These are phyloP conservation scores for Fusarium armeniacum DNA, from an alignment of 2,329 filamentous ascomycete genomes.

Conservation along the genomic window DNA sequence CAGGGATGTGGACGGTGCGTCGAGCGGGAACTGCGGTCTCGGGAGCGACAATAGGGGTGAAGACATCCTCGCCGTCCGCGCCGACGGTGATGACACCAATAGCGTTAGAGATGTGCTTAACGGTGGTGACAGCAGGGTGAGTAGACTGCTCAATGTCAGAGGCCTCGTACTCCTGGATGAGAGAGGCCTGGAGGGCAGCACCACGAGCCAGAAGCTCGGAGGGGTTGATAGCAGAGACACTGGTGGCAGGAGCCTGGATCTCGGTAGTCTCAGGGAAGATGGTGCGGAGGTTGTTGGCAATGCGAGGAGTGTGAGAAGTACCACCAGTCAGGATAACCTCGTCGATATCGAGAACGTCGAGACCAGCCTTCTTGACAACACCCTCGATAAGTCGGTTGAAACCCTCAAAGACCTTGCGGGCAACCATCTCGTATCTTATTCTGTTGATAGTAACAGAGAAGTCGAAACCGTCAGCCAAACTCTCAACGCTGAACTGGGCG, in stretches of 20 bases:
- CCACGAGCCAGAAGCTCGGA: conserved; percentile 90
- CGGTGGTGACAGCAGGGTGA: conserved; percentile 93
- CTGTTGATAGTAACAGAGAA: conserved; percentile 94
- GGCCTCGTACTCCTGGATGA: conserved; percentile 94
- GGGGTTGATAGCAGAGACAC: conserved; percentile 85
- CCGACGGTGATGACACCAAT: conserved; percentile 84
- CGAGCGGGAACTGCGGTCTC: conserved; percentile 93
- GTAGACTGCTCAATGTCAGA: conserved; percentile 96
- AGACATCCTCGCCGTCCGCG: conserved; percentile 73
- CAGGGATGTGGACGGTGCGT: conserved; percentile 82
- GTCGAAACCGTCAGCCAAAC: conserved; percentile 88
- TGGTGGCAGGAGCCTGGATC: conserved; percentile 87
- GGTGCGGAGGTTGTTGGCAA: conserved; percentile 82
- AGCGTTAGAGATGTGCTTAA: conserved; percentile 88
- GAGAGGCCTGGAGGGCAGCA: conserved; percentile 92
- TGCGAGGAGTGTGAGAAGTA: conserved; percentile 92
- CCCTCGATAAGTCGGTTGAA: conserved; percentile 89
- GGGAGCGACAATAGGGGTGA: conserved; percentile 83
- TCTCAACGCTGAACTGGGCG: conserved; percentile 93
- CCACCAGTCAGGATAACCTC: conserved; percentile 95
- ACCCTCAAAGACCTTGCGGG: conserved; percentile 86
- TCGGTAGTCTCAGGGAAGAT: conserved; percentile 86
- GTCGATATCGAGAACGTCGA: conserved; percentile 93
- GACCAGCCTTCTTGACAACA: conserved; percentile 89
- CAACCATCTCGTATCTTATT: conserved; percentile 90